Evolutionary conservation across 176 grass and related monocot genomes (phyloP), one percentile per base, ranked within the genome.

Genomic region (Carex parvula): DNA sequence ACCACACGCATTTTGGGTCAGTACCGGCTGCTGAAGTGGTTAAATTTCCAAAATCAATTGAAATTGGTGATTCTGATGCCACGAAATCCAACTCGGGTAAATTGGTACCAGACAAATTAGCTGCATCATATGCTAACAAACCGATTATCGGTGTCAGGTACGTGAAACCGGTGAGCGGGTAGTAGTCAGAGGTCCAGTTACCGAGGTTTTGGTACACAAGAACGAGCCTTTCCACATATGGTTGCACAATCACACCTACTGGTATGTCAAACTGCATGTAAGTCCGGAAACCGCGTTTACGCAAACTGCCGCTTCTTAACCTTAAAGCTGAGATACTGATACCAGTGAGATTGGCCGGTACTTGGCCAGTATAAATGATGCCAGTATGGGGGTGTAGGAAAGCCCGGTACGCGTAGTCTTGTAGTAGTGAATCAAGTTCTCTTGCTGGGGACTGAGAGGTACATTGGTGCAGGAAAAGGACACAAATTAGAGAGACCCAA

Each of bases 201-300:
- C 88, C 91, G 1, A 98, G 83, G 78, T 84, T 90, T n/a, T 95
- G 93, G 83, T 95, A 98, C 60, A 98, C 93, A 26, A 98, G 71
- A 48, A 93, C 89, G 24, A 93, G 69, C 72, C 96, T 90, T 70
- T 90, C 87, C 9, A 90, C 89, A 80, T 89, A 90, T 4, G 96
- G 96, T 86, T 86, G 96, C 69, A 92, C 88, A 56, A 89, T 39
- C 75, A 98, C 80, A 62, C 91, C 96, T 60, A 57, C 33, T 24
- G 96, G 89, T 13, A 98, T 48, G 21, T 8, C 6, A 79, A 98
- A 88, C 83, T 95, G 80, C 88, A 92, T 89, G 85, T 88, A 95
- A 42, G 10, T 44, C 1, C 15, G 0, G 64, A 89, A 53, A n/a
- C 96, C 93, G 7, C 32, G 88, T 52, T 80, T 87, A n/a, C 68